A percentile compares a stretch with the other conserved stretches of the same genome.
phyloP scores from a whole-genome alignment of 345 rosid species.

The Eucalyptus melliodora region DNA sequence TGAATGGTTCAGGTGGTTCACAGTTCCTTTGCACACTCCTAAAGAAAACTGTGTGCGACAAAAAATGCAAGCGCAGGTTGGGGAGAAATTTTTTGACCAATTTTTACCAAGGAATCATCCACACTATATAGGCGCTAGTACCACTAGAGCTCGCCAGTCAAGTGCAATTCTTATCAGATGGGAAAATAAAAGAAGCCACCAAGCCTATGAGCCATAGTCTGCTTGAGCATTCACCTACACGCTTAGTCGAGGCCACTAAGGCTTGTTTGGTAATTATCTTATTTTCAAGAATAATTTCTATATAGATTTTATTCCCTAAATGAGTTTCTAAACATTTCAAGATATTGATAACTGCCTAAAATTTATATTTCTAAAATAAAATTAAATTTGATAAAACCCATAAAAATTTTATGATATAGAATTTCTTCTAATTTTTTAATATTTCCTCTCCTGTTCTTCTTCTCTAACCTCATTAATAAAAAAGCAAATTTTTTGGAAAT shows the following conservation, averaged over 20 bases:
- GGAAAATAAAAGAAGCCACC: fast-evolving
- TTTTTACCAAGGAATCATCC: background rate
- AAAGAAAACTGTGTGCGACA: fast-evolving
- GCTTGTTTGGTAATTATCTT: too few species aligned
- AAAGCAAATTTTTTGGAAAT: too few species aligned
- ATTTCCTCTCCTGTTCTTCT: too few species aligned
- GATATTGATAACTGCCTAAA: fast-evolving
- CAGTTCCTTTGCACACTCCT: fast-evolving
- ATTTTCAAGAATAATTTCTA: fast-evolving
- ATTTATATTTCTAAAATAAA: fast-evolving
- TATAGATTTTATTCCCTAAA: fast-evolving
- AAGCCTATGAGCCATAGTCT: background rate
- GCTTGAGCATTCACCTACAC: background rate
- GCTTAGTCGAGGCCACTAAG: fast-evolving
- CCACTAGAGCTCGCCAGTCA: fast-evolving
- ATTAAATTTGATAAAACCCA: fast-evolving
- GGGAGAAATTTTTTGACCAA: background rate
- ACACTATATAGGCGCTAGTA: fast-evolving
- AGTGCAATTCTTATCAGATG: background rate
- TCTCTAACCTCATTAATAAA: too few species aligned
- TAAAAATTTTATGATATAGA: fast-evolving
- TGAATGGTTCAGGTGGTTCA: fast-evolving
- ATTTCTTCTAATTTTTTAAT: too few species aligned
- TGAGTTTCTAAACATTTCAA: fast-evolving
- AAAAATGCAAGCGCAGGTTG: background rate